Conservation (phyloP, 257 asterid species). For the Lavandula angustifolia region DNA sequence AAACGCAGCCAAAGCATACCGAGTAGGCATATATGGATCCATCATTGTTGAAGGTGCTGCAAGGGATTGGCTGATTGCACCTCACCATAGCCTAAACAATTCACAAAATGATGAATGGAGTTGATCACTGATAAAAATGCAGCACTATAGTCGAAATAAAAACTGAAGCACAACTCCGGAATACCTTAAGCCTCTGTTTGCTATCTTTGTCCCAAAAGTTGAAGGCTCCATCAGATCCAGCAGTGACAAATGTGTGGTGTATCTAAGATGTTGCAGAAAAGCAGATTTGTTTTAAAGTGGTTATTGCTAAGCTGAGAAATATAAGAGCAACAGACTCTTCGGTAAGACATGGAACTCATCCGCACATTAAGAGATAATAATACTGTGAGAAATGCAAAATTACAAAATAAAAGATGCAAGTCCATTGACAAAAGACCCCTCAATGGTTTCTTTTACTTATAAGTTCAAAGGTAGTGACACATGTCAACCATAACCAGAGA, state of each 20-base stretch:
- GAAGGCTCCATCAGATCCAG: slow-evolving; percentile 96
- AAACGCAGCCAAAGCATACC: slow-evolving; percentile 43
- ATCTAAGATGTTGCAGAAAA: slow-evolving; percentile 46
- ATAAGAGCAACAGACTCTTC: slow-evolving; percentile 7
- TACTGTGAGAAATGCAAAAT: too few species aligned
- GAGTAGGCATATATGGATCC: slow-evolving; percentile 87
- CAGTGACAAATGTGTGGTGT: slow-evolving; percentile 90
- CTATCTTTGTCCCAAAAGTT: slow-evolving; percentile 98
- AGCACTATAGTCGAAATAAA: slow-evolving; percentile 12
- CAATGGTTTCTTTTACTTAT: slow-evolving; percentile 8
- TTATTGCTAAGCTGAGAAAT: not conserved
- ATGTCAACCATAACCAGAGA: slow-evolving; percentile 7
- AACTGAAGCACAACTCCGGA: slow-evolving; percentile 20
- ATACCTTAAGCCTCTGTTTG: slow-evolving; percentile 94
- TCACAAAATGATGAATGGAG: slow-evolving; percentile 16
- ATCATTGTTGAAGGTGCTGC: slow-evolving; percentile 82
- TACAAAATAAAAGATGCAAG: slow-evolving; percentile 3
- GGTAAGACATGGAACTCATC: not conserved
- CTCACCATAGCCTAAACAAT: slow-evolving; percentile 72
- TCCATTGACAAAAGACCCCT: slow-evolving; percentile 5
- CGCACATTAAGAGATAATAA: not conserved
- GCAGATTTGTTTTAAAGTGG: slow-evolving; percentile 19
- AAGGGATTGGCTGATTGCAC: slow-evolving; percentile 84
- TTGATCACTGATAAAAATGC: not conserved
- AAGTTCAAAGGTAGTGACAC: slow-evolving; percentile 1